Evolutionary conservation across 2,329 filamentous ascomycete species (phyloP).

Genomic region (Cladorrhinum sp.): DNA sequence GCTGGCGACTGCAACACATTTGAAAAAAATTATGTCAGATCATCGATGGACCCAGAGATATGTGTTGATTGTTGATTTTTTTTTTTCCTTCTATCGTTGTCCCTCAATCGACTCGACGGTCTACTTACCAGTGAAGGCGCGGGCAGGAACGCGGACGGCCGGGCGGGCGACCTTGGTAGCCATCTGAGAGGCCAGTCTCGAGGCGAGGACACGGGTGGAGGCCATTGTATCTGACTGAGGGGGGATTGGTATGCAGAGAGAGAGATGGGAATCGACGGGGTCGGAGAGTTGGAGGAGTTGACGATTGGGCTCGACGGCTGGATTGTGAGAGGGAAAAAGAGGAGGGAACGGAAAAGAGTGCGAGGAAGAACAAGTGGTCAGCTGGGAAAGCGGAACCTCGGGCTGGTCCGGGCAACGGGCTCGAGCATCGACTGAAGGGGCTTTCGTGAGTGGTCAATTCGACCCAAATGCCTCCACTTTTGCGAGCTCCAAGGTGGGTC

Average conservation of each 20-base stretch:
- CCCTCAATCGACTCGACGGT: slow-evolving; percentile 5
- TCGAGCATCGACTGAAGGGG: slow-evolving; percentile 23
- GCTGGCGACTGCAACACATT: slow-evolving; percentile 45
- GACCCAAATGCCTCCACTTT: slow-evolving; percentile 25
- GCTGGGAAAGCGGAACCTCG: slow-evolving; percentile 29
- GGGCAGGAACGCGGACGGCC: slow-evolving; percentile 68
- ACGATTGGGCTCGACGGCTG: slow-evolving; percentile 27
- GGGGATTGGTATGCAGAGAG: slow-evolving; percentile 39
- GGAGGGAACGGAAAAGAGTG: slow-evolving; percentile 28
- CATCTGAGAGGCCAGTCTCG: slow-evolving; percentile 74
- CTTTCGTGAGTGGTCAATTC: slow-evolving; percentile 31
- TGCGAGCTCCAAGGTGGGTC: slow-evolving; percentile 28
- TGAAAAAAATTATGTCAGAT: slow-evolving; percentile 19
- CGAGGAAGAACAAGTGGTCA: slow-evolving; percentile 29
- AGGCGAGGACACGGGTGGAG: slow-evolving; percentile 72
- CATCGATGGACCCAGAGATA: slow-evolving; percentile 8
- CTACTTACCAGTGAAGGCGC: slow-evolving; percentile 69
- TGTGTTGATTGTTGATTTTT: slow-evolving; percentile 10
- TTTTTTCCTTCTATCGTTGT: neutral
- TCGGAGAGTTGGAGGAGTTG: slow-evolving; percentile 37
- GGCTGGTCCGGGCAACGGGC: slow-evolving; percentile 32
- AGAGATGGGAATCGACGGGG: slow-evolving; percentile 30
- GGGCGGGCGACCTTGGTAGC: slow-evolving; percentile 75
- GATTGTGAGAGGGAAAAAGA: slow-evolving; percentile 30
- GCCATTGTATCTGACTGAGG: slow-evolving; percentile 70